These are phyloP conservation scores for Sabuloglossum arenarium DNA, from an alignment of 495 filamentous ascomycete genomes.

Conservation along the genomic window DNA sequence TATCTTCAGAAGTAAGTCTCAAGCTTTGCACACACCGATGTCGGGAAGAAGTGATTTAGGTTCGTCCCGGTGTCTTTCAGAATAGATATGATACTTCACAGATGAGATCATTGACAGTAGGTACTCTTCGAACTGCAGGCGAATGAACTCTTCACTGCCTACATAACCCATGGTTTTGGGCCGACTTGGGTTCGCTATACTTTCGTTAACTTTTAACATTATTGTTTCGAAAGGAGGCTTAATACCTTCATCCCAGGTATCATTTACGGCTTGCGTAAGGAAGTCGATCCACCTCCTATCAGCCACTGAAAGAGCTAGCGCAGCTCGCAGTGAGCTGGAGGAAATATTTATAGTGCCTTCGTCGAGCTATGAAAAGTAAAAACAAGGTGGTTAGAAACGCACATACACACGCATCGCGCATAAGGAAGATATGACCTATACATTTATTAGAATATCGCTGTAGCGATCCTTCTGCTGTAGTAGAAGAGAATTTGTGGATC, in stretches of 20 bases:
- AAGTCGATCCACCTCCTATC: slow-evolving; percentile 96
- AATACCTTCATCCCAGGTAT: slow-evolving; percentile 70
- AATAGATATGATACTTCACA: slow-evolving; percentile 73
- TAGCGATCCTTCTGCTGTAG: slow-evolving; percentile 93
- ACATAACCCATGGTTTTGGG: slow-evolving; percentile 90
- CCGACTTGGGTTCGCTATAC: slow-evolving; percentile 46
- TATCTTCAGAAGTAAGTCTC: background rate
- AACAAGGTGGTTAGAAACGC: background rate
- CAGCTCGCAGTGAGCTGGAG: slow-evolving; percentile 53
- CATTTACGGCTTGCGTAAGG: slow-evolving; percentile 76
- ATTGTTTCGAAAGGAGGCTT: background rate
- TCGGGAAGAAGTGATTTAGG: slow-evolving; percentile 36
- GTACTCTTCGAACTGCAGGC: slow-evolving; percentile 95
- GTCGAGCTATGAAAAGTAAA: slow-evolving; percentile 38
- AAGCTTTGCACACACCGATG: slow-evolving; percentile 18
- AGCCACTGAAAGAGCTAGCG: slow-evolving; percentile 60
- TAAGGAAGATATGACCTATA: slow-evolving; percentile 13
- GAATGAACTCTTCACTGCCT: slow-evolving; percentile 94
- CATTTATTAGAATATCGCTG: slow-evolving; percentile 89
- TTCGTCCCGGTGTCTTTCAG: slow-evolving; percentile 37
- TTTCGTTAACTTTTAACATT: slow-evolving; percentile 1
- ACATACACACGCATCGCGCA: background rate
- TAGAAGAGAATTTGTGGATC: slow-evolving; percentile 85
- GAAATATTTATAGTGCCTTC: slow-evolving; percentile 71
- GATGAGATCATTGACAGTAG: slow-evolving; percentile 71